A percentile compares a stretch with the other conserved stretches of the same genome.
Evolutionary conservation across 305 asterid species (phyloP).

Genomic region (Fraxinus sp.): DNA sequence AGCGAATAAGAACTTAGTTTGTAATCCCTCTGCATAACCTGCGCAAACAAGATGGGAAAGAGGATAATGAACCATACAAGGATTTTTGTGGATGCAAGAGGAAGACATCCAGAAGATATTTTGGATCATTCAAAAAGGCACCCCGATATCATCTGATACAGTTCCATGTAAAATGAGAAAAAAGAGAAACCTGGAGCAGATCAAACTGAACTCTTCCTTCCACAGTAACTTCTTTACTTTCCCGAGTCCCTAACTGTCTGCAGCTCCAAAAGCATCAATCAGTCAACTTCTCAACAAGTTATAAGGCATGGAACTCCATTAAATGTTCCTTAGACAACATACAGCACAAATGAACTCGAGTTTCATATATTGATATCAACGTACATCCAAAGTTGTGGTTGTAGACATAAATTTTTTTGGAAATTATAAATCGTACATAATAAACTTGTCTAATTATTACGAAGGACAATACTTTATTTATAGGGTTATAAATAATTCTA

Average conservation of each 20-base stretch:
- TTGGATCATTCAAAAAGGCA: conserved; percentile 20
- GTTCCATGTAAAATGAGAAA: conserved; percentile 10
- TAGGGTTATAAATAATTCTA: not conserved
- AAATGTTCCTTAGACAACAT: conserved; percentile 2
- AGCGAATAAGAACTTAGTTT: conserved; percentile 94
- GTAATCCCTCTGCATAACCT: conserved; percentile 94
- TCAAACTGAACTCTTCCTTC: conserved; percentile 99
- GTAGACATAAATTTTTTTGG: not conserved
- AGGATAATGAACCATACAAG: conserved; percentile 6
- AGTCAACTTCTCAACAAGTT: conserved; percentile 25
- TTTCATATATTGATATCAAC: not conserved
- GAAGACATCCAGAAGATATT: conserved; percentile 15
- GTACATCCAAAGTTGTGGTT: not conserved
- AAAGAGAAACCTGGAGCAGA: conserved; percentile 73
- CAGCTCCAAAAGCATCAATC: conserved; percentile 37
- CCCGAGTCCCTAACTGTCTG: conserved; percentile 97
- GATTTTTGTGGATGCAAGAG: conserved; percentile 13
- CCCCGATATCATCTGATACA: conserved; percentile 11
- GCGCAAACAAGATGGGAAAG: conserved; percentile 32
- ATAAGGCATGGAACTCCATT: conserved; percentile 7
- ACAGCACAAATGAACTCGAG: not conserved
- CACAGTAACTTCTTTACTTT: conserved; percentile 89
- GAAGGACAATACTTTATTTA: not conserved
- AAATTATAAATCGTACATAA: not conserved
- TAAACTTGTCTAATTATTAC: not conserved